A percentile compares a stretch with the other conserved stretches of the same genome.
Conservation (phyloP, 2,329 filamentous ascomycete species). For the Sporothrix variecibatus region DNA sequence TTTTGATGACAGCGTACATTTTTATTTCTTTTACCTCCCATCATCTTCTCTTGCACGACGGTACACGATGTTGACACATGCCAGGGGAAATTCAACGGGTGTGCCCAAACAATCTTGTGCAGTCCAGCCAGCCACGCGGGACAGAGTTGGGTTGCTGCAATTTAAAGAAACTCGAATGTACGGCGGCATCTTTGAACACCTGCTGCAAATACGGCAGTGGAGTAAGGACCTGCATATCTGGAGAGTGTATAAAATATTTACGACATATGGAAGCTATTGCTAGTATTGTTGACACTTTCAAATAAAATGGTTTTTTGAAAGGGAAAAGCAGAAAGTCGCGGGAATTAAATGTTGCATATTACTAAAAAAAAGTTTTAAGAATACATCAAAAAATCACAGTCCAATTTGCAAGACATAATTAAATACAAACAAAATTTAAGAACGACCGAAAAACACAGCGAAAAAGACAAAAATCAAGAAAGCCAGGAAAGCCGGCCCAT, state of each 20-base stretch:
- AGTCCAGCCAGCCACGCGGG: slow-evolving; percentile 6
- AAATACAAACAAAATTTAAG: not conserved
- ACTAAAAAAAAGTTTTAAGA: too few relatives aligned
- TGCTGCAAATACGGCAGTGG: not conserved
- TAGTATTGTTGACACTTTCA: too few relatives aligned
- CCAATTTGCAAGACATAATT: not conserved
- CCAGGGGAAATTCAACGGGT: not conserved
- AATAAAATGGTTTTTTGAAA: too few relatives aligned
- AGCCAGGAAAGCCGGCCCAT: not conserved
- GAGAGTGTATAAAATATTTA: too few relatives aligned
- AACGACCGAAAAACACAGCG: not conserved
- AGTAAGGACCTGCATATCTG: not conserved
- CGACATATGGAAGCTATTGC: too few relatives aligned
- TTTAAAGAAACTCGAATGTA: not conserved
- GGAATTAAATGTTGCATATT: too few relatives aligned
- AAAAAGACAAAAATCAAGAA: not conserved
- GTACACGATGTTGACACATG: slow-evolving; percentile 12
- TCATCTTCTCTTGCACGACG: not conserved
- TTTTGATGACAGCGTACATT: not conserved
- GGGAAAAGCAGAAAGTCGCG: too few relatives aligned
- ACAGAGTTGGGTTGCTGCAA: not conserved
- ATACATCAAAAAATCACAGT: too few relatives aligned
- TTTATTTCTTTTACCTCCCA: not conserved
- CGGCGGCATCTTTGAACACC: not conserved
- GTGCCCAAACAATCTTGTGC: not conserved